Conservation (phyloP, 1,284 basidiomycete genomes). For the Meripilus lineatus region DNA sequence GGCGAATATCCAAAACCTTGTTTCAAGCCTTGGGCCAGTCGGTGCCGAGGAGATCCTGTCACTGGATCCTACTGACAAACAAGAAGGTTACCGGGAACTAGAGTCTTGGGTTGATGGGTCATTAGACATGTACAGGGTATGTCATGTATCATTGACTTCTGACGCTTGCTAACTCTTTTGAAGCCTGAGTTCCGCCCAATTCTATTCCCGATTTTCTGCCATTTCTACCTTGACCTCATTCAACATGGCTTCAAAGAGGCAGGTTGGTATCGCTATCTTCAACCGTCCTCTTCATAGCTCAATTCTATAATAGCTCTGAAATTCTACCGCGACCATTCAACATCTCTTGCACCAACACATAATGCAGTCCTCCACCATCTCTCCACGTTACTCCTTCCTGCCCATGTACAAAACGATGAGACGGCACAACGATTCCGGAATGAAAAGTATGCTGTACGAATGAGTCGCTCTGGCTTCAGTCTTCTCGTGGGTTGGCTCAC, state of each 20-base stretch:
- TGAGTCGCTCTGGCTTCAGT: constrained; percentile 90
- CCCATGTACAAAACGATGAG: constrained; percentile 83
- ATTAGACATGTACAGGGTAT: constrained; percentile 78
- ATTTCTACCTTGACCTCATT: constrained; percentile 95
- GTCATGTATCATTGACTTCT: constrained; percentile 19
- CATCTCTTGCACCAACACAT: constrained; percentile 69
- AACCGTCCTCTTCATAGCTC: background rate
- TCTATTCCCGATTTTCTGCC: constrained; percentile 93
- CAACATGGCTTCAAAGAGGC: constrained; percentile 88
- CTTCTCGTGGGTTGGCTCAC: constrained; percentile 96
- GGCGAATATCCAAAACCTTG: constrained; percentile 65
- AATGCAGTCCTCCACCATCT: constrained; percentile 75
- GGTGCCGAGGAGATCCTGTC: constrained; percentile 81
- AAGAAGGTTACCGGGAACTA: constrained; percentile 82
- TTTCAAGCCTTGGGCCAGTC: constrained; percentile 68
- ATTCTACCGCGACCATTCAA: constrained; percentile 74
- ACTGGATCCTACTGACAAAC: constrained; percentile 85
- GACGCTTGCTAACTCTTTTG: constrained; percentile 3
- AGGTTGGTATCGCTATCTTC: constrained; percentile 43
- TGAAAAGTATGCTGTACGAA: constrained; percentile 87
- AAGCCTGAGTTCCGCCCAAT: constrained; percentile 93
- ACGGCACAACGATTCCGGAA: constrained; percentile 82
- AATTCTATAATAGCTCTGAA: constrained; percentile 48
- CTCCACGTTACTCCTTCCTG: constrained; percentile 76
- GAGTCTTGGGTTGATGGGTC: constrained; percentile 94